phyloP scores from a whole-genome alignment of 108 stramenopile genomes.

The Conticribra guillardii region DNA sequence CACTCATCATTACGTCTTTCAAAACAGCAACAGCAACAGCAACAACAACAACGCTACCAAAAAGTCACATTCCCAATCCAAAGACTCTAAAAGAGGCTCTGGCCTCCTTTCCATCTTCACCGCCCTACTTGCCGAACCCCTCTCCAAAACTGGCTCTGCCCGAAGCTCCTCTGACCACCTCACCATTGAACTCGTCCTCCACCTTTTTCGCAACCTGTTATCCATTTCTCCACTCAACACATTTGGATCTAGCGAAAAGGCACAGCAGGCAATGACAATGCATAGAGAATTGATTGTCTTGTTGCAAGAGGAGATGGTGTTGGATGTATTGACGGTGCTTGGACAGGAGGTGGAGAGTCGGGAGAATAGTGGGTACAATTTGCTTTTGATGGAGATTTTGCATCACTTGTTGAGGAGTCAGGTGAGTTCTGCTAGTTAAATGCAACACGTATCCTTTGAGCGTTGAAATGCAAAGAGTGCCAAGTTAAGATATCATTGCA shows the following conservation, averaged over 20 bases:
- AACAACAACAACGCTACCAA: constrained; percentile 12
- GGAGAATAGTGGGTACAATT: constrained; percentile 84
- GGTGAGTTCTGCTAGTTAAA: constrained; percentile 9
- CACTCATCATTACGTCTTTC: constrained; percentile 57
- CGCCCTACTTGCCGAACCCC: constrained; percentile 79
- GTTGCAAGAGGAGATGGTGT: constrained; percentile 80
- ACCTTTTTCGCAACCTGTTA: constrained; percentile 85
- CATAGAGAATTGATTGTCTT: constrained; percentile 75
- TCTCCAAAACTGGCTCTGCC: constrained; percentile 61
- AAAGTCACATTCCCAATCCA: neutral
- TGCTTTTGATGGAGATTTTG: constrained; percentile 88
- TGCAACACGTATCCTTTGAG: neutral
- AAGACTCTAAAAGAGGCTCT: constrained; percentile 6
- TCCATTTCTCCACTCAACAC: constrained; percentile 39
- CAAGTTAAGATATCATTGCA: too few species aligned
- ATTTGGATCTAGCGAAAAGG: constrained; percentile 48
- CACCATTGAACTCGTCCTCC: constrained; percentile 86
- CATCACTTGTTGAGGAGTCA: constrained; percentile 70
- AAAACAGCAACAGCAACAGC: constrained; percentile 16
- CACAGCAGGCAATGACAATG: constrained; percentile 44
- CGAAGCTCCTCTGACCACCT: constrained; percentile 81
- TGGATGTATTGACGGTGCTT: constrained; percentile 77
- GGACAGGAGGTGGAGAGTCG: constrained; percentile 80
- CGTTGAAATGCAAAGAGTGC: neutral
- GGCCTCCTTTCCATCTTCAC: constrained; percentile 83